phyloP scores from a whole-genome alignment of 495 filamentous ascomycete genomes.

The Daldinia caldariorum region DNA sequence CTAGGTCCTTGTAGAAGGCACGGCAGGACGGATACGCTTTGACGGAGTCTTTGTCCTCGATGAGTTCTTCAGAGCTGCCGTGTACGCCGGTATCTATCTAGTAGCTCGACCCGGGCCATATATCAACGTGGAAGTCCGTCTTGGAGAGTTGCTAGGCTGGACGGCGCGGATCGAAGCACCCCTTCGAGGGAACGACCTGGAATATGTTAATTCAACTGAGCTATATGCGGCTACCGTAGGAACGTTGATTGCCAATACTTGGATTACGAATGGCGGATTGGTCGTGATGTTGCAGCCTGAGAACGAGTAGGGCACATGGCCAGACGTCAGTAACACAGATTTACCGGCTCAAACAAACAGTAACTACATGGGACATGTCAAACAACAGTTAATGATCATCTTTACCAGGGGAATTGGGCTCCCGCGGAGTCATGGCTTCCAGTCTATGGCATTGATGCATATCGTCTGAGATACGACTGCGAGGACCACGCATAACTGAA shows the following conservation, averaged over 20 bases:
- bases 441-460: neutral
- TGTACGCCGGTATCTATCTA: neutral
- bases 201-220: slow-evolving; percentile 1
- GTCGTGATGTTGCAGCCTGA: neutral
- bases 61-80: neutral
- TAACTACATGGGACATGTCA: slow-evolving; percentile 74
- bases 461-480: neutral
- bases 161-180: neutral
- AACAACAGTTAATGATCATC: slow-evolving; percentile 81
- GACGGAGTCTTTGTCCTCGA: neutral
- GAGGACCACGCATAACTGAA: neutral
- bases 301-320: slow-evolving; percentile 1
- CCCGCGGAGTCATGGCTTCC: neutral
- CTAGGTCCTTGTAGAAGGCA: slow-evolving; percentile 79
- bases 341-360: slow-evolving; percentile 59
- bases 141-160: neutral
- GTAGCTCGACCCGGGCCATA: neutral
- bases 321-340: slow-evolving; percentile 40
- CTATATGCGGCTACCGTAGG: neutral
- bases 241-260: neutral
- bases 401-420: slow-evolving; percentile 63
- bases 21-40: slow-evolving; percentile 68
- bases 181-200: neutral
- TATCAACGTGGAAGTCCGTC: neutral
- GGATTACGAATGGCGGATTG: neutral